Conservation (phyloP, 164 flowering plant genomes). For the grape (Vitis vinifera) region ASM3070453v1 NC_081814.1:11665501-11666000, state of each 20-base stretch:
- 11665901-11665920: slow-evolving; percentile 89
- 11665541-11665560: slow-evolving; percentile 75
- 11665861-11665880: slow-evolving; percentile 66
- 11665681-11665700: slow-evolving; percentile 73
- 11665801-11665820: slow-evolving; percentile 65
- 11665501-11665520: neutral
- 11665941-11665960: slow-evolving; percentile 84
- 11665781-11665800: slow-evolving; percentile 71
- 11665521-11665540: slow-evolving; percentile 4
- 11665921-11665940: slow-evolving; percentile 86
- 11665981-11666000: slow-evolving; percentile 72
- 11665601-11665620: slow-evolving; percentile 87
- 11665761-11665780: slow-evolving; percentile 52
- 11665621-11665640: slow-evolving; percentile 83
- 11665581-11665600: slow-evolving; percentile 81
- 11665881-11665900: slow-evolving; percentile 73
- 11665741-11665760: slow-evolving; percentile 60
- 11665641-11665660: slow-evolving; percentile 57
- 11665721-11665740: slow-evolving; percentile 56
- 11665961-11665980: slow-evolving; percentile 89
- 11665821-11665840: slow-evolving; percentile 70
- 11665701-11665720: slow-evolving; percentile 70
- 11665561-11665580: slow-evolving; percentile 77
- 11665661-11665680: slow-evolving; percentile 93
- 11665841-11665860: slow-evolving; percentile 62